Evolutionary conservation across 306 rosid species (phyloP), one percentile per base, ranked within the genome.

Genomic region (Trichosanthes cucumerina): DNA sequence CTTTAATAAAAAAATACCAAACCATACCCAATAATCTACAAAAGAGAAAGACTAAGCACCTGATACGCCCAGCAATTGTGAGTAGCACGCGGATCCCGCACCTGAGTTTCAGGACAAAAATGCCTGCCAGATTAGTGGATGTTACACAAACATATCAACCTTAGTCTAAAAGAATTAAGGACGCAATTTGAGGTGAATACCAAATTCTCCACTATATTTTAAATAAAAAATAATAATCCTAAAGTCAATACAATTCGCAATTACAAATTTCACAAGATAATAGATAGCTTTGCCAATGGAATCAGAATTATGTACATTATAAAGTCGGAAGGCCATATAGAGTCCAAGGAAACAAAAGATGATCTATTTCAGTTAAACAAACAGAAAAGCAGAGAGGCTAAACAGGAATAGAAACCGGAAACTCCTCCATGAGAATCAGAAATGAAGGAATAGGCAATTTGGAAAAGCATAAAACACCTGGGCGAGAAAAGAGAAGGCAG

Each of bases 41-140:
- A 49, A 52, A 50, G 58, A 73, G 7, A 73, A 12, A 72, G 15
- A 26, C 13, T 6, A 23, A 33, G 66, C 23, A 93, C 98, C 98
- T 92, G 88, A 77, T 90, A 93, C 36, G 98, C 97, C 97, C 98
- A 93, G 79, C 96, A 91, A 84, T 92, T 94, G 76, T 94, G 98
- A 63, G 93, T 92, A 49, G 98, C 98, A 39, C 89, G 88, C 2
- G 91, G 89, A 81, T 94, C 96, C 79, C 88, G 86, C 9, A 92
- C 98, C 98, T 93, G 79, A 63, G 23, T 79, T 74, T 28, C 14
- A 84, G 21, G 21, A 80, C 39, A 15, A 63, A 62, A 26, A 69
- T 43, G n/a, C 54, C 21, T 12, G n/a, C 33, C 54, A 69, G 50
- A 69, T 69, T 2, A 69, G 52, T 43, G 28, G 12, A 21, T 2